These are phyloP conservation scores for Xylaria polymorpha DNA, from an alignment of 2,329 filamentous ascomycete genomes.

Conservation along the genomic window DNA sequence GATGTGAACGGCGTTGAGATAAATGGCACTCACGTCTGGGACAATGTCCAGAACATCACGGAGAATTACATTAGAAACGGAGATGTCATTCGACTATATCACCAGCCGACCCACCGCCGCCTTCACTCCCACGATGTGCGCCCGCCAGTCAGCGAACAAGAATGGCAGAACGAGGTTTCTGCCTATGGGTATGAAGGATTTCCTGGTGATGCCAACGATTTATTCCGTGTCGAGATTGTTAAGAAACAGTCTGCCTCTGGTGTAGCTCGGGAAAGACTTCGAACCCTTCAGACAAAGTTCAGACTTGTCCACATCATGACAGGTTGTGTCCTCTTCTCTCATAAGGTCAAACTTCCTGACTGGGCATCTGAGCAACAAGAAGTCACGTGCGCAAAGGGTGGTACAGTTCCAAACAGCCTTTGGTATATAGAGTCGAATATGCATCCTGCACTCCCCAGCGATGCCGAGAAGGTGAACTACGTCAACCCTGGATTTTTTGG, in stretches of 20 bases:
- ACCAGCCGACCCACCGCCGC: conserved; percentile 83
- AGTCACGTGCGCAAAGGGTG: conserved; percentile 94
- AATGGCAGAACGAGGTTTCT: conserved; percentile 96
- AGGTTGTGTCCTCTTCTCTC: conserved; percentile 93
- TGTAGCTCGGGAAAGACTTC: conserved; percentile 82
- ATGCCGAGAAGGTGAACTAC: conserved; percentile 96
- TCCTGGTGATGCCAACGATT: conserved; percentile 94
- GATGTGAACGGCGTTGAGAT: conserved; percentile 79
- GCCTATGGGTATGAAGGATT: conserved; percentile 98
- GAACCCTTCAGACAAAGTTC: conserved; percentile 98
- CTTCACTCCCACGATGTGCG: conserved; percentile 97
- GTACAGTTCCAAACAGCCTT: conserved; percentile 92
- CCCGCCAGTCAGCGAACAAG: conserved; percentile 83
- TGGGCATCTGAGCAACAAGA: conserved; percentile 99
- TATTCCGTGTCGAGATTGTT: conserved; percentile 94
- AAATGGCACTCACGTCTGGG: conserved; percentile 86
- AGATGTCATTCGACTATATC: conserved; percentile 83
- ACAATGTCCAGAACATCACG: conserved; percentile 72
- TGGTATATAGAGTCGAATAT: conserved; percentile 96
- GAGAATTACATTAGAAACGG: conserved; percentile 78
- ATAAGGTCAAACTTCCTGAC: conserved; percentile 98
- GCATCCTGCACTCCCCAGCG: conserved; percentile 78
- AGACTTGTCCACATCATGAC: conserved; percentile 96
- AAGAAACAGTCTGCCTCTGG: conserved; percentile 85
- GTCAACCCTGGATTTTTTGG: conserved; percentile 92